phyloP scores from a whole-genome alignment of 192 early-diverging fungal genomes.

The Haplosporangium gracile region DNA sequence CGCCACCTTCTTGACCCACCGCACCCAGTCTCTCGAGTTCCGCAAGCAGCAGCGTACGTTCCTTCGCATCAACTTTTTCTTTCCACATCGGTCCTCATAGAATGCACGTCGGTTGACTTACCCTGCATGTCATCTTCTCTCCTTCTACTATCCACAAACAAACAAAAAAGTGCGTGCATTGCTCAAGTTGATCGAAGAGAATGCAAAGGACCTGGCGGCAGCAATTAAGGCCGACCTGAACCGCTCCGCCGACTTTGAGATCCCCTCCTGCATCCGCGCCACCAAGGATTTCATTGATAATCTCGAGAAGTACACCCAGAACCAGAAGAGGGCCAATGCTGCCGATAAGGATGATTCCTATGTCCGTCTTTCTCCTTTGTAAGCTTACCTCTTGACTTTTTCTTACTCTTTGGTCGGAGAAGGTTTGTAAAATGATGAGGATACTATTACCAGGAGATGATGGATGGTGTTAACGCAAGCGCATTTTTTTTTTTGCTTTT shows the following conservation, averaged over 20 bases:
- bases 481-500: neutral
- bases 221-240: constrained; percentile 70
- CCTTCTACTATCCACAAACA: neutral
- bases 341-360: constrained; percentile 29
- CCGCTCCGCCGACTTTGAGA: constrained; percentile 54
- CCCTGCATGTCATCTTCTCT: too few species aligned
- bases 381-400: neutral
- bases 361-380: constrained; percentile 45
- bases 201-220: constrained; percentile 60
- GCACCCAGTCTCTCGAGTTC: constrained; percentile 59
- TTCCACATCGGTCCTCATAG: too few species aligned
- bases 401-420: neutral
- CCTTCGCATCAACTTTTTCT: too few species aligned
- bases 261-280: constrained; percentile 11
- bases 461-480: neutral
- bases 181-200: constrained; percentile 55
- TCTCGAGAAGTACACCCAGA: constrained; percentile 22
- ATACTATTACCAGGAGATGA: neutral
- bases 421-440: neutral
- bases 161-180: constrained; percentile 31
- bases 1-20: constrained; percentile 29
- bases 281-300: constrained; percentile 23
- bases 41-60: constrained; percentile 69
- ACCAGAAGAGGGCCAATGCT: constrained; percentile 7
- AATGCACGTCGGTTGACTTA: too few species aligned